These are phyloP conservation scores for Camellia sinensis DNA, from an alignment of 148 eudicot species.

Conservation along the genomic window DNA sequence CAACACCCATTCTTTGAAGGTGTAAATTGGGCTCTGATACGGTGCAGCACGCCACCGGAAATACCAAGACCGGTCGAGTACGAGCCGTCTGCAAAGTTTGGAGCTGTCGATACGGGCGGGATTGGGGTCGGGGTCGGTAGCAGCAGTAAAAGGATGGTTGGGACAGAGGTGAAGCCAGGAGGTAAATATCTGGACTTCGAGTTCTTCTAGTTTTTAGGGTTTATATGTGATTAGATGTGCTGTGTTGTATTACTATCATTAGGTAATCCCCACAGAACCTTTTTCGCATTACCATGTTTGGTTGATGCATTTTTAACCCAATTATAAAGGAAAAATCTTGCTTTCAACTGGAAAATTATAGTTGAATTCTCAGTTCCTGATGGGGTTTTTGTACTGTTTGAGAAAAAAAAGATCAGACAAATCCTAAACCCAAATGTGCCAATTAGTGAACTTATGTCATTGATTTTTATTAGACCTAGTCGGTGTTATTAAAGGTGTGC, in stretches of 20 bases:
- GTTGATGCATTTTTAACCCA: constrained; percentile 13
- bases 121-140: constrained; percentile 36
- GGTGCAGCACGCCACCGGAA: constrained; percentile 48
- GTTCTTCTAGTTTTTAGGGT: constrained; percentile 42
- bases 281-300: background rate
- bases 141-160: constrained; percentile 39
- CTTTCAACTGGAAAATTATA: background rate
- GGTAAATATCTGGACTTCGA: constrained; percentile 67
- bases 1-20: constrained; percentile 51
- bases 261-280: background rate
- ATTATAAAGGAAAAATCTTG: constrained; percentile 11
- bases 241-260: constrained; percentile 10
- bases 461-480: background rate
- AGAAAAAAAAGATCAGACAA: background rate
- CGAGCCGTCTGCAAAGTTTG: constrained; percentile 13
- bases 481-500: too few relatives aligned
- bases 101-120: constrained; percentile 25
- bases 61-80: constrained; percentile 36
- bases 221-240: constrained; percentile 8
- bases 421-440: background rate
- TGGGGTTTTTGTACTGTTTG: background rate
- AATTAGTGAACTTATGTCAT: background rate
- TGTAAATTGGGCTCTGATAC: constrained; percentile 48
- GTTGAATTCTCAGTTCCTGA: background rate
- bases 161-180: constrained; percentile 41